phyloP scores from a whole-genome alignment of 805 yeast species.

The Wickerhamomyces subpelliculosus region DNA sequence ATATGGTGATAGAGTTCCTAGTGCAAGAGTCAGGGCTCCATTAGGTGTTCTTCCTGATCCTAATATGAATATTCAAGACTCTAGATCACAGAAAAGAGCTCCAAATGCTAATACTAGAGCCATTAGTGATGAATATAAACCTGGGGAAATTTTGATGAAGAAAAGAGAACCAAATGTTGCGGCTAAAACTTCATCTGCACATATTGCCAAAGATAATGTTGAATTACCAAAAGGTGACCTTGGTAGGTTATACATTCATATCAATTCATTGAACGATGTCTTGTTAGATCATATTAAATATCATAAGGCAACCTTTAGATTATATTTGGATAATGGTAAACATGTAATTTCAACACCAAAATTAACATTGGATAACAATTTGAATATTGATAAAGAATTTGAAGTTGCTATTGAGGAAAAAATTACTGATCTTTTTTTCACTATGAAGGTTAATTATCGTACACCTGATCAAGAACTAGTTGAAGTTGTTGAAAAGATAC shows the following conservation, averaged over 20 bases:
- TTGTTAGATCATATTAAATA: constrained; percentile 36
- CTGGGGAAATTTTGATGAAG: constrained; percentile 1
- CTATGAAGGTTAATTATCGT: constrained; percentile 61
- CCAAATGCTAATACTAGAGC: constrained; percentile 3
- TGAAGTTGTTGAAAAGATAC: constrained; percentile 55
- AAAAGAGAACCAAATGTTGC: constrained; percentile 6
- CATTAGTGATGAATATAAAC: constrained; percentile 6
- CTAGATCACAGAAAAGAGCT: too few relatives aligned
- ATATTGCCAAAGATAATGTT: constrained; percentile 4
- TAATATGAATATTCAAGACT: constrained; percentile 8
- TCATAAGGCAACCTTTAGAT: constrained; percentile 39
- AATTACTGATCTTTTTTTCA: constrained; percentile 56
- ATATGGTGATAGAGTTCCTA: constrained; percentile 1
- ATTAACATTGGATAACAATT: constrained; percentile 23
- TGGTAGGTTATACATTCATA: constrained; percentile 36
- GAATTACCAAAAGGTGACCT: constrained; percentile 33
- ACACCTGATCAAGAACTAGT: constrained; percentile 38
- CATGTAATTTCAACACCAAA: constrained; percentile 68
- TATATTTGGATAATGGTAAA: constrained; percentile 65
- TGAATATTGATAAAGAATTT: constrained; percentile 62
- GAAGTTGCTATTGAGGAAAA: constrained; percentile 58
- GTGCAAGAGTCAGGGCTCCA: constrained; percentile 13
- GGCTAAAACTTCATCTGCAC: constrained; percentile 1
- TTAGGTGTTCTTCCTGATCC: constrained; percentile 9
- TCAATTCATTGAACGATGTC: constrained; percentile 41